Base-by-base conservation (phyloP, 2,329 filamentous ascomycete genomes). In the Phaeomoniella chlamydospora region DNA sequence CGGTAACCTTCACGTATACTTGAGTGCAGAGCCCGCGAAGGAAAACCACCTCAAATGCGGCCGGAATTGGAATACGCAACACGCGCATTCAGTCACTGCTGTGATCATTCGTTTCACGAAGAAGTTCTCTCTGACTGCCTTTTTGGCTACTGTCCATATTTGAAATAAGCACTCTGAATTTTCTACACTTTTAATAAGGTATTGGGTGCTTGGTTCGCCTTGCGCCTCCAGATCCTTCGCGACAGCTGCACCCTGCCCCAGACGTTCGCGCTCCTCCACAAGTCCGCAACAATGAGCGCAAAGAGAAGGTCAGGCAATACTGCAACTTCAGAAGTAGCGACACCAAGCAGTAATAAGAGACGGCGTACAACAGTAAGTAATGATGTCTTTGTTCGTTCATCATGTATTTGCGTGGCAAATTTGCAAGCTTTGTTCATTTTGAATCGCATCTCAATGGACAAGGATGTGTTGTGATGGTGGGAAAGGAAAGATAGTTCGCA, bases 331-430 rank as follows among this genome's bases (percentile, higher is more conserved):
- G 68, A 71, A 37, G 51, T 54, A 46, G 68, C 67, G 43, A 61
- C 63, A 46, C 68, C 67, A 51, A 64, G 67, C 49, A 26, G n/a
- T 26, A 57, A 66, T 42, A 77, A 76, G 63, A 67, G 69, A 52
- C 63, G 67, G 55, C 73, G 70, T 58, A 48, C 68, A 40, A 62
- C 69, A 59, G 71, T 75, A 64, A 61, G 71, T 72, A 34, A 39
- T 33, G 31, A 31, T 33, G 9, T 26, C n/a, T 26, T 6, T 9
- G n/a, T 26, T n/a, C n/a, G n/a, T 26, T n/a, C 22, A n/a, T 26
- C 6, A 26, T 26, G 9, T 37, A 35, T 34, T 33, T 36, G 35
- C 34, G n/a, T 15, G 14, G 22, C 6, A 26, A 9, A 26, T 26
- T n/a, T 26, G 9, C 22, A 6, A 26, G 22, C n/a, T 26, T 9